Evolutionary conservation across 805 yeast genomes (phyloP).

Genomic region (Yamadazyma olivae): DNA sequence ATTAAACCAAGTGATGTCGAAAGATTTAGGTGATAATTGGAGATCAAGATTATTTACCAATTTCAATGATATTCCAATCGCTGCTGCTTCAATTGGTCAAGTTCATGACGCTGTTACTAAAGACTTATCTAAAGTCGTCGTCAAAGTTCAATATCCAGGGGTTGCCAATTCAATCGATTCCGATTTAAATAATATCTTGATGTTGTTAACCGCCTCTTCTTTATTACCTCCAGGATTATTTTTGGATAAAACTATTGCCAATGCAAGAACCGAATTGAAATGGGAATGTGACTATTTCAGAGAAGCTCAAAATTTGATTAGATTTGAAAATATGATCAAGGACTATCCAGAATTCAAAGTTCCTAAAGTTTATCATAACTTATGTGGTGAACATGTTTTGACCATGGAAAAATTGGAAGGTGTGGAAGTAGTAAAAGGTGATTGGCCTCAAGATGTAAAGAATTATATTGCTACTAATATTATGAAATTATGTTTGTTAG

Average conservation of each 20-base stretch:
- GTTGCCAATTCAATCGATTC: slow-evolving; percentile 92
- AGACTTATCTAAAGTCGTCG: slow-evolving; percentile 75
- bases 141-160: slow-evolving; percentile 96
- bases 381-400: slow-evolving; percentile 78
- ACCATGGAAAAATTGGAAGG: slow-evolving; percentile 92
- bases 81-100: slow-evolving; percentile 95
- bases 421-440: slow-evolving; percentile 71
- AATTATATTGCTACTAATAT: slow-evolving; percentile 82
- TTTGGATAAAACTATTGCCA: slow-evolving; percentile 86
- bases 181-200: slow-evolving; percentile 79
- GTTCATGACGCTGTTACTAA: slow-evolving; percentile 81
- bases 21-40: slow-evolving; percentile 82
- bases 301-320: slow-evolving; percentile 74
- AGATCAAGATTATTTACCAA: slow-evolving; percentile 57
- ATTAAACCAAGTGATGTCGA: slow-evolving; percentile 67
- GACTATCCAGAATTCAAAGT: slow-evolving; percentile 68
- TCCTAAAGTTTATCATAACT: slow-evolving; percentile 74
- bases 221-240: slow-evolving; percentile 89
- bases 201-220: slow-evolving; percentile 82
- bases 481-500: slow-evolving; percentile 82
- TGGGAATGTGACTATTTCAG: slow-evolving; percentile 98
- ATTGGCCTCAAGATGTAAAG: slow-evolving; percentile 68
- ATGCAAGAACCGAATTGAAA: slow-evolving; percentile 87
- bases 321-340: slow-evolving; percentile 56
- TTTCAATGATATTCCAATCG: slow-evolving; percentile 87